Evolutionary conservation across 2,329 filamentous ascomycete genomes (phyloP), one percentile per base, ranked within the genome.

Genomic region (Aspergillus fructus): DNA sequence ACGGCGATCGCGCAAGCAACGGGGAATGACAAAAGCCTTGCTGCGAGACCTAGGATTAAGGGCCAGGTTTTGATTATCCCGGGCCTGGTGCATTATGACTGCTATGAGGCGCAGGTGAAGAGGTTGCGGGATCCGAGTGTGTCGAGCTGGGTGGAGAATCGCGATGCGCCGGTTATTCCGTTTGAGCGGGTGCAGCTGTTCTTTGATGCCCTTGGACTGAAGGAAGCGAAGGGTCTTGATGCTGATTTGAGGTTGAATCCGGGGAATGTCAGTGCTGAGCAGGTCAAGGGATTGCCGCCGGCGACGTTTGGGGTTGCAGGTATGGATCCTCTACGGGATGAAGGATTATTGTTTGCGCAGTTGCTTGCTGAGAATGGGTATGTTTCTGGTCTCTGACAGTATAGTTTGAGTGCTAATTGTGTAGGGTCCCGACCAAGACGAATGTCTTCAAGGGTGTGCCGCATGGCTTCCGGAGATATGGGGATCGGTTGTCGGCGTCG

Each of bases 11-110:
- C 76, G 41, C 76, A 79, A 62, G 71, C 76, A 41, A 64, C 74
- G 0, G 68, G 66, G 17, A 41, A 62, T 0, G 52, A 67, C 21
- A 45, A 59, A 15, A 49, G 53, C 5, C 61, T 68, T 37, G 62
- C 64, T 1, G 47, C 58, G 15, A 55, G 62, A 15, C 65, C 69
- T 0, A 66, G 61, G 1, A 69, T 83, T 51, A 75, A 77, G 0
- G 83, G 83, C 0, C 82, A 84, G 59, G 71, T 83, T 0, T 64
- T 84, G 2, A 79, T 81, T 72, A 82, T 83, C 11, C 80, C 81
- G 0, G 76, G 73, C 4, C 46, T 84, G n/a, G 74, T 78, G 0
- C 62, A 70, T 37, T 58, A 60, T 2, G 63, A 67, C 0, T 74
- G 70, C 5, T 78, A 79, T 53, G 68, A 57, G 4, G 53, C 64